These are phyloP conservation scores for Mortierella antarctica DNA, from an alignment of 192 early-diverging fungal species.

Conservation along the genomic window DNA sequence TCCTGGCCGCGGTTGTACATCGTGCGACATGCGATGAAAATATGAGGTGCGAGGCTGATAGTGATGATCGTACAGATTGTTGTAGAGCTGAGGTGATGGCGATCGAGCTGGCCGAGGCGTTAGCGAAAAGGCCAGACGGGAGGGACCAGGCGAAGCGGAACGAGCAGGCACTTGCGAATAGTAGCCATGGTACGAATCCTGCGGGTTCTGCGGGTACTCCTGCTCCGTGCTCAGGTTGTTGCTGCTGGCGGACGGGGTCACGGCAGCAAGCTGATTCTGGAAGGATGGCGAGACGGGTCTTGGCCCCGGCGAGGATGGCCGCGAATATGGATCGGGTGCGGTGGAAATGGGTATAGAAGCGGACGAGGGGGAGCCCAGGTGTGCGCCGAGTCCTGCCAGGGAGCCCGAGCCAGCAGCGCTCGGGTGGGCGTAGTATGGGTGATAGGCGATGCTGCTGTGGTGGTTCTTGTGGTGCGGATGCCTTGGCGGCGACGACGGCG, in stretches of 20 bases:
- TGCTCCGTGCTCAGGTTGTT: constrained; percentile 19
- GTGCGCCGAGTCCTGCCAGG: constrained; percentile 6
- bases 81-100: constrained; percentile 39
- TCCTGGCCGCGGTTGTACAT: constrained; percentile 34
- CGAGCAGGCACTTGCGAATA: constrained; percentile 34
- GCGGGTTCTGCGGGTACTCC: constrained; percentile 49
- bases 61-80: constrained; percentile 13
- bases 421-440: constrained; percentile 25
- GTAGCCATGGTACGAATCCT: constrained; percentile 30
- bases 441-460: constrained; percentile 18
- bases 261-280: constrained; percentile 1
- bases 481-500: constrained; percentile 1
- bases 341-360: constrained; percentile 20
- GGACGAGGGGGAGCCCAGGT: constrained; percentile 18
- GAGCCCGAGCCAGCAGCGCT: constrained; percentile 9
- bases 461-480: constrained; percentile 20
- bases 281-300: constrained; percentile 21
- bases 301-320: constrained; percentile 26
- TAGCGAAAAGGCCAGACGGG: constrained; percentile 39
- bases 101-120: constrained; percentile 31
- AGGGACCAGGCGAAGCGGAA: constrained; percentile 17
- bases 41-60: constrained; percentile 25
- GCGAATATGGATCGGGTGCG: constrained; percentile 14
- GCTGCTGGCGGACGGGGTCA: constrained; percentile 9
- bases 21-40: constrained; percentile 26